Conservation (phyloP, 2,329 filamentous ascomycete genomes). For the Ophiocordyceps sinensis region DNA sequence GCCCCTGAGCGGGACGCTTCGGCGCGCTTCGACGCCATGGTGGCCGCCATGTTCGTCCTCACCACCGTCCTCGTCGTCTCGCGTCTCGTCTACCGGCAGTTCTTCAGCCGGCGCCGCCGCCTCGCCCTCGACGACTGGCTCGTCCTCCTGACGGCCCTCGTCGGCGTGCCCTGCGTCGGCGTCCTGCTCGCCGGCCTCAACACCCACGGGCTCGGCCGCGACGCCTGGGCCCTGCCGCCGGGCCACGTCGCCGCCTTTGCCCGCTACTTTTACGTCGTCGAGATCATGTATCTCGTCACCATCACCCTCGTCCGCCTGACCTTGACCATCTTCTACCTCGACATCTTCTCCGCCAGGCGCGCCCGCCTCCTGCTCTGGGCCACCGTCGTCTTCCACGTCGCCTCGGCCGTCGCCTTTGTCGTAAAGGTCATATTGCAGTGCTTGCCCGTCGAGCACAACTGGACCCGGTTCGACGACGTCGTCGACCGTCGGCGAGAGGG, state of each 20-base stretch:
- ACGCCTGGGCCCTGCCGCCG: conserved; percentile 33
- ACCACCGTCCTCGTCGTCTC: conserved; percentile 25
- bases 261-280: conserved; percentile 26
- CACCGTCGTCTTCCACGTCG: conserved; percentile 23
- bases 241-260: conserved; percentile 27
- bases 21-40: conserved; percentile 17
- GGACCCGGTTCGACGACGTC: conserved; percentile 26
- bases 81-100: conserved; percentile 21
- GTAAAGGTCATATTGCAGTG: conserved; percentile 35
- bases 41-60: conserved; percentile 17
- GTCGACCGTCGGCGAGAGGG: conserved; percentile 29
- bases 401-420: conserved; percentile 27
- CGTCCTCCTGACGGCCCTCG: conserved; percentile 12
- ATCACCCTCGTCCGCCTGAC: conserved; percentile 33
- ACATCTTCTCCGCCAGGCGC: conserved; percentile 30
- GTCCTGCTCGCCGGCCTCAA: conserved; percentile 17
- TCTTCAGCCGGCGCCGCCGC: conserved; percentile 14
- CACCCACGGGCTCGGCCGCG: conserved; percentile 30
- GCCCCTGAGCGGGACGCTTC: conserved; percentile 16
- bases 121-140: conserved; percentile 25
- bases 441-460: conserved; percentile 33
- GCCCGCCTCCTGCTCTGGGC: conserved; percentile 26
- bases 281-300: conserved; percentile 29
- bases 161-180: conserved; percentile 15
- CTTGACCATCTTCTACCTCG: conserved; percentile 39